Percentiles rank a stretch among this genome's conserved stretches.
Evolutionary conservation across 257 asterid species (phyloP).

Genomic region (Nicotiana undulata): DNA sequence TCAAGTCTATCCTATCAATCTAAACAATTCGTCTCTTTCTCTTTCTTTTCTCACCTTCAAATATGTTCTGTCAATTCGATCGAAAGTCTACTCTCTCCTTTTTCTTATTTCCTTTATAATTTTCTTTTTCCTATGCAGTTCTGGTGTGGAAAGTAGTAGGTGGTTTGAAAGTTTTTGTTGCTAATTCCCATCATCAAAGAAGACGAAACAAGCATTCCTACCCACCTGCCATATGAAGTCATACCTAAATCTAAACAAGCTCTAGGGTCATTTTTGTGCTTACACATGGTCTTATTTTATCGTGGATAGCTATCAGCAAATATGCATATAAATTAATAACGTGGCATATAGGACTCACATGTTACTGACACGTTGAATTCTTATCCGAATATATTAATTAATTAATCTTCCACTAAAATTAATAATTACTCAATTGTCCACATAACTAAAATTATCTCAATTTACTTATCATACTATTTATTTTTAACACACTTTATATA

Average conservation of each 20-base stretch:
- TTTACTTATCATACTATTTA: too few species aligned
- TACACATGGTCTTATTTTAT: not conserved
- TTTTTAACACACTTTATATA: too few species aligned
- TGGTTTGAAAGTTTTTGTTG: not conserved
- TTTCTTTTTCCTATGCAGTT: not conserved
- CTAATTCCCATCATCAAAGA: not conserved
- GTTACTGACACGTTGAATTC: too few species aligned
- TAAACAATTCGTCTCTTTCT: not conserved
- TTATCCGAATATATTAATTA: too few species aligned
- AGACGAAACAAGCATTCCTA: not conserved
- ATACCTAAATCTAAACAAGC: not conserved
- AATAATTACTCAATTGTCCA: too few species aligned
- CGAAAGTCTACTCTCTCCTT: not conserved
- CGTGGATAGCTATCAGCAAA: not conserved
- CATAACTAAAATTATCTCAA: too few species aligned
- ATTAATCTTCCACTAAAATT: too few species aligned
- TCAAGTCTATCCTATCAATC: not conserved
- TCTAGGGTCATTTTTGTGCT: not conserved
- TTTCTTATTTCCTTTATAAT: not conserved
- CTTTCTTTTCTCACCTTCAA: not conserved
- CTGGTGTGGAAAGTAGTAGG: not conserved
- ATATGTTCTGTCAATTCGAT: not conserved
- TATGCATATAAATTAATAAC: not conserved
- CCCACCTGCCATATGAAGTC: not conserved
- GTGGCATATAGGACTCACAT: constrained; percentile 49